Base-by-base conservation (phyloP, 352 stramenopile genomes). In the Globisporangium nunn region DNA sequence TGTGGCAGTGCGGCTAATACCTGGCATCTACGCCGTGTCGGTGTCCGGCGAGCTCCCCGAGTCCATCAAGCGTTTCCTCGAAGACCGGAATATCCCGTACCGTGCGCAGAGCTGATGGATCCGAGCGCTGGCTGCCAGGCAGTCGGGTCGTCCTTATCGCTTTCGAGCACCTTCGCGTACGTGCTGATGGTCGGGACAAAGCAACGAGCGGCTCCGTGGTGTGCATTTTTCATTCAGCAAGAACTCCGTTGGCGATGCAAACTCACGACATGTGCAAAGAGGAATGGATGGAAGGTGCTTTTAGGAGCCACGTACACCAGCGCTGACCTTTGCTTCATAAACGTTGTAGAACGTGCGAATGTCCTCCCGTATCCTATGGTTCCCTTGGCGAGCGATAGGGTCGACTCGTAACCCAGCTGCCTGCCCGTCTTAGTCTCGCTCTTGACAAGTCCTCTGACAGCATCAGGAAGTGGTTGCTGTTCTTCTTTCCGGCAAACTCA, bases 81-180 rank as follows among this genome's bases (percentile, higher is more conserved):
- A 93, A 61, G 85, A 95, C 67, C 70, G 80, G 50, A 93, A 92
- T 73, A 95, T 95, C 49, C 70, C 82, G 12, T 95, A 91, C 65
- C 81, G 85, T 40, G 80, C 86, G 56, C 81, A 91, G 62, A 85
- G 70, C 57, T 85, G 54, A 64, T 15, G 23, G 23, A 23, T 23
- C 23, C 23, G 23, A 23, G 23, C 23, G 23, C 23, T 18, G 40
- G 43, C 18, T 10, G 69, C 59, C 43, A 14, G 43, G 43, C 7
- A 23, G 23, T 17, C 43, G n/a, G 8, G 35, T 41, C 35, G 8
- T 7, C 35, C 2, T 14, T 11, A 41, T 12, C 37, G 11, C 37
- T 43, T 12, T 12, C 2, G 6, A 43, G 37, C 11, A 17, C 37
- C 3, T 12, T 3, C 15, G 0, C 37, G 11, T 17, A 41, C 35